A percentile compares a stretch with the other conserved stretches of the same genome.
Conservation (phyloP, 768 basidiomycete genomes). For the Trichaptum fuscoviolaceum region DNA sequence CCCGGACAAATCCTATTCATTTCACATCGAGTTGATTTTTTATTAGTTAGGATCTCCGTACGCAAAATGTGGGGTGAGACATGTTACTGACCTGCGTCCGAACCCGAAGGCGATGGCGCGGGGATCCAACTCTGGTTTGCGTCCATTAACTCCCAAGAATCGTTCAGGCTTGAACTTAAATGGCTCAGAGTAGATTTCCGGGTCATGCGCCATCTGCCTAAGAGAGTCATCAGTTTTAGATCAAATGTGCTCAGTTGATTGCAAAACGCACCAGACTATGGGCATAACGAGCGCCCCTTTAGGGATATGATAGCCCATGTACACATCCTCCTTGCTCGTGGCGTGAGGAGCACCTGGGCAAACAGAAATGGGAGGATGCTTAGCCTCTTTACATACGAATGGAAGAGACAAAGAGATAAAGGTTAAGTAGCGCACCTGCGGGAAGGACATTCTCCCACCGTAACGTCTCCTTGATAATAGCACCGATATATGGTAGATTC, state of each 20-base stretch:
- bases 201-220: slow-evolving; percentile 16
- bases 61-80: no score
- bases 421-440: slow-evolving; percentile 14
- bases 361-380: background rate
- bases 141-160: slow-evolving; percentile 11
- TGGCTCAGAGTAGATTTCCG: slow-evolving; percentile 14
- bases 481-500: slow-evolving; percentile 32
- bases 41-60: no score
- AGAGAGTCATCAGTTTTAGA: background rate
- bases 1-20: slow-evolving; percentile 1
- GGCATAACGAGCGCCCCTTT: slow-evolving; percentile 27
- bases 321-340: slow-evolving; percentile 30
- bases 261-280: slow-evolving; percentile 28
- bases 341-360: slow-evolving; percentile 42
- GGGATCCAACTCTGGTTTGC: slow-evolving; percentile 2
- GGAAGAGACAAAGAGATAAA: background rate
- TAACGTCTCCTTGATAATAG: slow-evolving; percentile 28
- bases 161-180: slow-evolving; percentile 18
- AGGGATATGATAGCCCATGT: slow-evolving; percentile 32
- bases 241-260: background rate
- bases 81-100: slow-evolving; percentile 11
- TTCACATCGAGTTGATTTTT: no score
- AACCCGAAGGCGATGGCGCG: slow-evolving; percentile 7
- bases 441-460: slow-evolving; percentile 21
- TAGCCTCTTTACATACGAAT: no score